These are phyloP conservation scores for Solanum clarkiae DNA, from an alignment of 257 asterid genomes.

Conservation along the genomic window DNA sequence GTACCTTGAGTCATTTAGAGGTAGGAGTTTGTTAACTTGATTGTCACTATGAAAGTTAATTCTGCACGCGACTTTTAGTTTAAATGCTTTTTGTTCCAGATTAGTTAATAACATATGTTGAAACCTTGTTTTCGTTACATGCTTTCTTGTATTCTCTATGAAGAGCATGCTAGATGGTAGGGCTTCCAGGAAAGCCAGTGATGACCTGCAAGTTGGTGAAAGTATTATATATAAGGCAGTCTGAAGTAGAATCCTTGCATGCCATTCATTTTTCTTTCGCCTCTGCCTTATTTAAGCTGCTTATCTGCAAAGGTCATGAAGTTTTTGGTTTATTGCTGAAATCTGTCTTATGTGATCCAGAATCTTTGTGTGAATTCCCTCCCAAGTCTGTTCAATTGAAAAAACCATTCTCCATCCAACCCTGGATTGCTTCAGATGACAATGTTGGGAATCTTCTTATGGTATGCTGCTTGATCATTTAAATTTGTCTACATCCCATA, in stretches of 20 bases:
- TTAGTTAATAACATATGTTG: not conserved
- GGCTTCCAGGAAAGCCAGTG: not conserved
- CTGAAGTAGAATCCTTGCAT: not conserved
- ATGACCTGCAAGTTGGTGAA: not conserved
- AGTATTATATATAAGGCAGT: not conserved
- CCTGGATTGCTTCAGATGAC: conserved; percentile 90
- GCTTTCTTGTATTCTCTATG: not conserved
- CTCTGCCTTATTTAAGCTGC: not conserved
- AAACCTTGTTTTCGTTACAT: not conserved
- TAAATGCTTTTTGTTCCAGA: not conserved
- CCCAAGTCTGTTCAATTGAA: conserved; percentile 67
- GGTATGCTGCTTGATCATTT: conserved; percentile 32
- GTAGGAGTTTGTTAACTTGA: conserved; percentile 34
- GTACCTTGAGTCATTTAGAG: conserved; percentile 74
- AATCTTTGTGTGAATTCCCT: conserved; percentile 75
- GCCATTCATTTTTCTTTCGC: not conserved
- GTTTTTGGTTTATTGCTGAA: not conserved
- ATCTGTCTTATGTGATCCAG: conserved; percentile 32
- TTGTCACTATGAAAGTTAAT: not conserved
- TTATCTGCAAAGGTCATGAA: not conserved
- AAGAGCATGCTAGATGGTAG: not conserved
- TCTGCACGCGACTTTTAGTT: not conserved
- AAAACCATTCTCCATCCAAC: conserved; percentile 71
- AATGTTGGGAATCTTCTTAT: conserved; percentile 87
- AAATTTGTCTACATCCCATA: not conserved